These are phyloP conservation scores for Tephrocybe sp. DNA, from an alignment of 768 basidiomycete species.

Conservation along the genomic window DNA sequence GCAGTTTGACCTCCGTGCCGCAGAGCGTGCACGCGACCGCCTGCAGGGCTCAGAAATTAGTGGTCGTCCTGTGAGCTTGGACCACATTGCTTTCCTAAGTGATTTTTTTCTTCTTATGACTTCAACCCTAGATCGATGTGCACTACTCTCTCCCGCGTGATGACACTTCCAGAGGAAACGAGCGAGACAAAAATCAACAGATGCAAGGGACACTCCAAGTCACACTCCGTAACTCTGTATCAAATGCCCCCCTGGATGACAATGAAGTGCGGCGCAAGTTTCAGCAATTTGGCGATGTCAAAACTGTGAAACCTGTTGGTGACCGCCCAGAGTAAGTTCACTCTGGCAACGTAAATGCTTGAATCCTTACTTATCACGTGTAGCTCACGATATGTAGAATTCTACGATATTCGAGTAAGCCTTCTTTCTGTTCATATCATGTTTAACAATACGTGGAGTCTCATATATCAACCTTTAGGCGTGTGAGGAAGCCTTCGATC, in stretches of 20 bases:
- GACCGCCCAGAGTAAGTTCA: constrained; percentile 58
- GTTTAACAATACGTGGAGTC: not conserved
- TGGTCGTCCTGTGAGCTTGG: constrained; percentile 75
- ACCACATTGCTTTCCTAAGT: not conserved
- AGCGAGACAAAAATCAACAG: constrained; percentile 85
- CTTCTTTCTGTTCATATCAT: not conserved
- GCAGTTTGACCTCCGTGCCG: constrained; percentile 90
- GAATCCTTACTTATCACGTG: not conserved
- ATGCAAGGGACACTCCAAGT: constrained; percentile 84
- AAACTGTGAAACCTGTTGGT: constrained; percentile 64
- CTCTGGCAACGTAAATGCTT: not conserved
- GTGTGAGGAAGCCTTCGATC: constrained; percentile 75
- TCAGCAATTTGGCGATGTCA: constrained; percentile 88
- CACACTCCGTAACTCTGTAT: constrained; percentile 66
- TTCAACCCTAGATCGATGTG: constrained; percentile 81
- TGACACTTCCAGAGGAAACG: constrained; percentile 65
- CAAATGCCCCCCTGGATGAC: constrained; percentile 72
- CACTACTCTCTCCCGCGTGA: constrained; percentile 95
- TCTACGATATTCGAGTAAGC: constrained; percentile 82
- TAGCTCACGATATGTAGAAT: constrained; percentile 92
- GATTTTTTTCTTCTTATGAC: constrained; percentile 19
- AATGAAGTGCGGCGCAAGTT: constrained; percentile 84
- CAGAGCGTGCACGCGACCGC: constrained; percentile 87
- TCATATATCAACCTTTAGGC: constrained; percentile 40
- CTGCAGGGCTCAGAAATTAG: constrained; percentile 88